Percentiles rank a stretch among this genome's conserved stretches.
phyloP scores from a whole-genome alignment of 1,139 yeast genomes.

The Torulaspora globosa region DNA sequence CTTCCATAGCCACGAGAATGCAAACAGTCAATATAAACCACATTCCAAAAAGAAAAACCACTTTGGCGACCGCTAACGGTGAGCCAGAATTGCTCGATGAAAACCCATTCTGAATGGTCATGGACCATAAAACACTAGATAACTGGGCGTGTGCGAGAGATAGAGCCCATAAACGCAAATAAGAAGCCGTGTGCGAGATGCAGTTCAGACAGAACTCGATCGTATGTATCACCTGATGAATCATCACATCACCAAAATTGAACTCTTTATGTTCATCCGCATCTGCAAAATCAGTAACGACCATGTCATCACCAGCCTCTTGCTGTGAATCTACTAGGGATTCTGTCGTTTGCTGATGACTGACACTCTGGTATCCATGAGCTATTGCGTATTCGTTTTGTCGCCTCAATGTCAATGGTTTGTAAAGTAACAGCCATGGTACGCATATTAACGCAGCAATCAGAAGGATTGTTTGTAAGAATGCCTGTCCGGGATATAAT shows the following conservation, averaged over 20 bases:
- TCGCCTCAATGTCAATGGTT: slow-evolving; percentile 52
- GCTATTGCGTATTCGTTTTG: slow-evolving; percentile 29
- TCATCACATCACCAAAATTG: slow-evolving; percentile 69
- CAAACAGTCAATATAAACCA: slow-evolving; percentile 74
- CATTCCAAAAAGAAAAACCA: slow-evolving; percentile 57
- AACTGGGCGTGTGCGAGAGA: slow-evolving; percentile 77
- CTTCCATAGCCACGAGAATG: slow-evolving; percentile 77
- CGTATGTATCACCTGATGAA: slow-evolving; percentile 75
- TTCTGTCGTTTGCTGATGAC: slow-evolving; percentile 43
- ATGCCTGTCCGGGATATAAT: slow-evolving; percentile 59
- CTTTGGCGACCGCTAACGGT: slow-evolving; percentile 34
- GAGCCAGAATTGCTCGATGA: slow-evolving; percentile 39
- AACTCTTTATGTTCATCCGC: slow-evolving; percentile 49
- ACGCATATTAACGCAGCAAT: slow-evolving; percentile 65
- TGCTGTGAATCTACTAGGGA: slow-evolving; percentile 20
- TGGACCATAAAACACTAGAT: slow-evolving; percentile 70
- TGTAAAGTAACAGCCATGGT: slow-evolving; percentile 67
- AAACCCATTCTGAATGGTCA: slow-evolving; percentile 65
- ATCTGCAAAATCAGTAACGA: slow-evolving; percentile 29
- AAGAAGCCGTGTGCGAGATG: slow-evolving; percentile 77
- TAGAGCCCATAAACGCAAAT: slow-evolving; percentile 73
- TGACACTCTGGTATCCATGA: slow-evolving; percentile 34
- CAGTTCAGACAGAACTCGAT: slow-evolving; percentile 75
- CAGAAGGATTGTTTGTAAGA: slow-evolving; percentile 56
- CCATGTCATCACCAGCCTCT: slow-evolving; percentile 35